These are phyloP conservation scores for Spergularia marina DNA, from an alignment of 148 eudicot genomes.

Conservation along the genomic window DNA sequence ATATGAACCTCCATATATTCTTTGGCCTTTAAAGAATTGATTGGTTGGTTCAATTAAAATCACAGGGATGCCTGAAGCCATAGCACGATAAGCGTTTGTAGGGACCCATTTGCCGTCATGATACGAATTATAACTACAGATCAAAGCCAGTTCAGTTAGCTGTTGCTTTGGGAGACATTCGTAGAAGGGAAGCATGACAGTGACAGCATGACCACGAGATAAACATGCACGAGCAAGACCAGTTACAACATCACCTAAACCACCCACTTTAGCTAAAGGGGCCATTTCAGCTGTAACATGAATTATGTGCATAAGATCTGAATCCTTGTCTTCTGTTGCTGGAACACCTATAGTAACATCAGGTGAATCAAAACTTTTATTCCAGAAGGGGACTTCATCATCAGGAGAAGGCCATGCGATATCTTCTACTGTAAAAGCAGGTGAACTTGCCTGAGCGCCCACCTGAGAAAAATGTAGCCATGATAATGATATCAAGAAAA, in stretches of 20 bases:
- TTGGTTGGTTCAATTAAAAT: slow-evolving; percentile 67
- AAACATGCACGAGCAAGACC: slow-evolving; percentile 86
- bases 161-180: slow-evolving; percentile 71
- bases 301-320: slow-evolving; percentile 53
- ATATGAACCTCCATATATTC: slow-evolving; percentile 80
- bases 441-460: slow-evolving; percentile 28
- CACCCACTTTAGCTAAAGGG: slow-evolving; percentile 89
- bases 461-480: slow-evolving; percentile 31
- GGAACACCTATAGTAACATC: slow-evolving; percentile 35
- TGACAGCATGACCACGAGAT: slow-evolving; percentile 73
- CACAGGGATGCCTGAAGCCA: slow-evolving; percentile 66
- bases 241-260: slow-evolving; percentile 92
- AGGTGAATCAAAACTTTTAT: slow-evolving; percentile 40
- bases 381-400: slow-evolving; percentile 75
- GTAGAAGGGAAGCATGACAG: slow-evolving; percentile 78
- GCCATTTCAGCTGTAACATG: slow-evolving; percentile 96
- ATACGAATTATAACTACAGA: slow-evolving; percentile 54
- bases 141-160: slow-evolving; percentile 47
- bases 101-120: slow-evolving; percentile 71
- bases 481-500: background rate
- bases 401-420: slow-evolving; percentile 70
- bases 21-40: slow-evolving; percentile 65
- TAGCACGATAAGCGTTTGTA: slow-evolving; percentile 64
- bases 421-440: slow-evolving; percentile 26
- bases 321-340: slow-evolving; percentile 37